phyloP scores from a whole-genome alignment of 805 yeast species.

The Kluyveromyces siamensis region DNA sequence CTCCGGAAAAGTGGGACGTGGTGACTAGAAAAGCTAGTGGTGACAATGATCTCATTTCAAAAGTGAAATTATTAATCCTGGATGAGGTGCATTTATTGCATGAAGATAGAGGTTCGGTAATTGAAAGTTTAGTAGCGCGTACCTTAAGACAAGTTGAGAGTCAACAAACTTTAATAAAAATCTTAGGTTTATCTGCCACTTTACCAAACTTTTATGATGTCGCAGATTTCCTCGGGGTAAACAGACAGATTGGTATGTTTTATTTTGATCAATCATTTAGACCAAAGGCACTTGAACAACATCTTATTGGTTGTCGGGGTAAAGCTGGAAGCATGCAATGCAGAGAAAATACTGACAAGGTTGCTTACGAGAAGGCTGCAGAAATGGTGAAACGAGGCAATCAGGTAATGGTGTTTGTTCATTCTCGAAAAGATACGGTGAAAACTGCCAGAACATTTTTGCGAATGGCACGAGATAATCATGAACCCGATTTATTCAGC shows the following conservation, averaged over 20 bases:
- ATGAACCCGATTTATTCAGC: constrained; percentile 41
- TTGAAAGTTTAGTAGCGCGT: constrained; percentile 90
- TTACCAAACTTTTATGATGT: constrained; percentile 88
- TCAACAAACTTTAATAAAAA: constrained; percentile 85
- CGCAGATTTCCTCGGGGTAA: constrained; percentile 89
- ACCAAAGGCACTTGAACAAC: constrained; percentile 89
- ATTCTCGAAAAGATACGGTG: constrained; percentile 87
- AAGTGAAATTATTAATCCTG: constrained; percentile 77
- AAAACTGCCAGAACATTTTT: constrained; percentile 72
- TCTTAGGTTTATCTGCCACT: constrained; percentile 91
- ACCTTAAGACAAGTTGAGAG: constrained; percentile 92
- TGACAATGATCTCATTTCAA: constrained; percentile 73
- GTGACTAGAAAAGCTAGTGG: constrained; percentile 91
- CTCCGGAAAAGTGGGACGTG: constrained; percentile 97
- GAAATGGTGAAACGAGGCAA: constrained; percentile 60
- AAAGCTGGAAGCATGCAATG: constrained; percentile 67
- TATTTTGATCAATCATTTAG: constrained; percentile 89
- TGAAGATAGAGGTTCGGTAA: constrained; percentile 96
- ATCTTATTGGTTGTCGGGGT: constrained; percentile 77
- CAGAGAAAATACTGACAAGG: constrained; percentile 63
- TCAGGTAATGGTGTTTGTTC: constrained; percentile 96
- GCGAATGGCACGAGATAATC: constrained; percentile 52
- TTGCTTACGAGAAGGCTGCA: constrained; percentile 66
- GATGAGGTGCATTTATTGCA: constrained; percentile 96
- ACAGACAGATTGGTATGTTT: constrained; percentile 84